A percentile compares a stretch with the other conserved stretches of the same genome.
These are phyloP conservation scores for Pulveroboletus sp. DNA, from an alignment of 768 basidiomycete genomes.

Conservation along the genomic window DNA sequence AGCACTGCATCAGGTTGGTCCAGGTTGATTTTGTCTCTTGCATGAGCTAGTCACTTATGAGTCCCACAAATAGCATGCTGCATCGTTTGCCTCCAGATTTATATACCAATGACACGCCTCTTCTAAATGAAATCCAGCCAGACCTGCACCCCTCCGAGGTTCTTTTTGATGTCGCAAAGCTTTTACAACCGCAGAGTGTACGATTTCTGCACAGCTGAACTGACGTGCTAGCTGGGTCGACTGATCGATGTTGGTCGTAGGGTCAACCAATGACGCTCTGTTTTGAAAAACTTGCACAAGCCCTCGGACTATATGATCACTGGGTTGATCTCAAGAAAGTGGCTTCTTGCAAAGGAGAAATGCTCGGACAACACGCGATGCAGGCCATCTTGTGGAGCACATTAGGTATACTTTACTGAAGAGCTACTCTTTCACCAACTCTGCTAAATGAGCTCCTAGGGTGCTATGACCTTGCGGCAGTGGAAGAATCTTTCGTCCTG, in stretches of 20 bases:
- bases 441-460: conserved; percentile 39
- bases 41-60: conserved; percentile 11
- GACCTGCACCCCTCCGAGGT: conserved; percentile 74
- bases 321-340: conserved; percentile 59
- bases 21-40: neutral
- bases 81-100: conserved; percentile 58
- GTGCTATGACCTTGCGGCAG: conserved; percentile 54
- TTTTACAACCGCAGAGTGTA: conserved; percentile 65
- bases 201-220: conserved; percentile 8
- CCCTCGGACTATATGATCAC: conserved; percentile 63
- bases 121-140: conserved; percentile 69
- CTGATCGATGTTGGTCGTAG: conserved; percentile 34
- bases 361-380: conserved; percentile 70
- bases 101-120: conserved; percentile 38
- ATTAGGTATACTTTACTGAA: conserved; percentile 43
- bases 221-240: neutral
- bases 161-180: conserved; percentile 70
- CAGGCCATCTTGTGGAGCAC: conserved; percentile 71
- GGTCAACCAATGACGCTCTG: conserved; percentile 66
- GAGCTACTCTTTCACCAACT: neutral
- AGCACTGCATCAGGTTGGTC: conserved; percentile 72
- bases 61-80: conserved; percentile 46
- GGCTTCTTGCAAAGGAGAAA: conserved; percentile 48
- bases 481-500: conserved; percentile 67
- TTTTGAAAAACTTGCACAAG: conserved; percentile 65